Percentiles rank a stretch among this genome's conserved stretches.
phyloP scores from a whole-genome alignment of 257 asterid species.

The Phtheirospermum japonicum region DNA sequence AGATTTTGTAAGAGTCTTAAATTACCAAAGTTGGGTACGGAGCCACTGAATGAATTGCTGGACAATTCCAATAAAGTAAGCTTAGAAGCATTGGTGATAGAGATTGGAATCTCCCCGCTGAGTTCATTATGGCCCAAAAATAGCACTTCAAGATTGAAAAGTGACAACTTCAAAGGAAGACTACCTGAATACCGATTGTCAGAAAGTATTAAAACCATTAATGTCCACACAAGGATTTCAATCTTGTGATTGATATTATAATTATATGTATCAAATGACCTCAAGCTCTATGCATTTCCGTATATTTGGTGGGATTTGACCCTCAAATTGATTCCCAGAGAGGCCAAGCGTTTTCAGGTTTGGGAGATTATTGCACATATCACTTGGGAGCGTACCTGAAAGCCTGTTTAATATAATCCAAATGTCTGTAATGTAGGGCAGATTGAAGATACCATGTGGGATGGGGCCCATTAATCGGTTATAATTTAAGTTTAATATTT shows the following conservation, averaged over 20 bases:
- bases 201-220: too few species aligned
- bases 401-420: background rate
- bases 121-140: background rate
- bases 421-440: background rate
- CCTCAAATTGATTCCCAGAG: slow-evolving; percentile 27
- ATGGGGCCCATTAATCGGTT: background rate
- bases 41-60: slow-evolving; percentile 12
- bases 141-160: background rate
- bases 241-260: too few species aligned
- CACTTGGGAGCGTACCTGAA: background rate
- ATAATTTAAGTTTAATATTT: background rate
- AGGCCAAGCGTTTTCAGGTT: slow-evolving; percentile 5
- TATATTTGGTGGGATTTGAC: slow-evolving; percentile 34
- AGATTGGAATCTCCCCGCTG: background rate
- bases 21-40: background rate
- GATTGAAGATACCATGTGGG: background rate
- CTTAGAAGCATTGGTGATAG: background rate
- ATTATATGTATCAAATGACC: too few species aligned
- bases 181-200: too few species aligned
- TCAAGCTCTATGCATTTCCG: slow-evolving; percentile 33
- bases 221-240: too few species aligned
- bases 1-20: background rate
- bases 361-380: slow-evolving; percentile 10
- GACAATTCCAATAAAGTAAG: background rate
- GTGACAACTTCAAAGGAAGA: too few species aligned